A percentile compares a stretch with the other conserved stretches of the same genome.
Evolutionary conservation across 371 early-diverging fungal genomes (phyloP).

Genomic region (Chytridium lagenaria): DNA sequence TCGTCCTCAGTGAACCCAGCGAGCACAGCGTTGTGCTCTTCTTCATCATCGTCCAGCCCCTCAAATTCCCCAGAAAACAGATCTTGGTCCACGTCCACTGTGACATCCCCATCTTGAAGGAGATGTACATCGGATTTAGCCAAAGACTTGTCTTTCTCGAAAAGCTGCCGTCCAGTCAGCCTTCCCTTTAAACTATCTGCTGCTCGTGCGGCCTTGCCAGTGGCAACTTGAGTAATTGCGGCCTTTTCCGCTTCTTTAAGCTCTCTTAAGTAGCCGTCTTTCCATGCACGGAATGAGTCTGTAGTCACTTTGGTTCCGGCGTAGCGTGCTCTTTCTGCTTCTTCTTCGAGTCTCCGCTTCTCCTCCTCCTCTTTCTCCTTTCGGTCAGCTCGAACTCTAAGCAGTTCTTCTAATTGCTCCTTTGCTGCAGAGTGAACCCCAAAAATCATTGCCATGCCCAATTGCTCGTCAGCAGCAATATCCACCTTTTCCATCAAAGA

Average conservation of each 20-base stretch:
- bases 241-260: conserved; percentile 64
- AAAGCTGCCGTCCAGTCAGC: conserved; percentile 81
- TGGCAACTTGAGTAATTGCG: conserved; percentile 41
- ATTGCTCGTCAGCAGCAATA: conserved; percentile 68
- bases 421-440: conserved; percentile 79
- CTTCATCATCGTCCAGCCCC: conserved; percentile 57
- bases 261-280: conserved; percentile 75
- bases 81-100: conserved; percentile 72
- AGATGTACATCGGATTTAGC: conserved; percentile 82
- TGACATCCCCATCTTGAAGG: conserved; percentile 75
- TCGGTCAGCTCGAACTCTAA: conserved; percentile 60
- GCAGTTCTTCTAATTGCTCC: conserved; percentile 71
- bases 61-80: conserved; percentile 69
- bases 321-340: conserved; percentile 79
- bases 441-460: conserved; percentile 95
- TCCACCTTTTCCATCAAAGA: conserved; percentile 49
- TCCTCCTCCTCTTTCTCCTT: conserved; percentile 65
- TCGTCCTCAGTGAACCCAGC: conserved; percentile 45
- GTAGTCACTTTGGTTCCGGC: conserved; percentile 84
- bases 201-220: conserved; percentile 23
- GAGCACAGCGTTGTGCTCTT: conserved; percentile 63
- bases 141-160: conserved; percentile 86
- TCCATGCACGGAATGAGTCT: conserved; percentile 83
- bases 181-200: conserved; percentile 25
- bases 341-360: conserved; percentile 71